Conservation (phyloP, 306 rosid genomes). For the Cucumis cinereus region DNA sequence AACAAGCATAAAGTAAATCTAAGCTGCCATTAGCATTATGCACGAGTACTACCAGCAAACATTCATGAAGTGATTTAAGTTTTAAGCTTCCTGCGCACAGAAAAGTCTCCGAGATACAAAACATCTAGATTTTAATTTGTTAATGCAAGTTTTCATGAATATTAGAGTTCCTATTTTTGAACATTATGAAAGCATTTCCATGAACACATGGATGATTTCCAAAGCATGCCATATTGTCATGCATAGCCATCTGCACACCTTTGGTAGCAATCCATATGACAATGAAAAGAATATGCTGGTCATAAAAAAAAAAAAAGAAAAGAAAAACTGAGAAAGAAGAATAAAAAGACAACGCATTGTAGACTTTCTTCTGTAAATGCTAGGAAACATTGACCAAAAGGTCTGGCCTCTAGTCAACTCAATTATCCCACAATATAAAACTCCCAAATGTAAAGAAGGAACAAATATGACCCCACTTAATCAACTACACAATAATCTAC, state of each 20-base stretch:
- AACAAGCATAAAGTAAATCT: background rate
- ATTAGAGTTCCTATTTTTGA: background rate
- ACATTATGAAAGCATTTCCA: background rate
- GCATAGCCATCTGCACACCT: background rate
- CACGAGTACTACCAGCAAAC: background rate
- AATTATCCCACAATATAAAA: background rate
- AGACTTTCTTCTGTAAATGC: no score
- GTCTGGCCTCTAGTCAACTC: background rate
- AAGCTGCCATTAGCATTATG: no score
- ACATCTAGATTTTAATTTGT: background rate
- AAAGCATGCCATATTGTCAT: background rate
- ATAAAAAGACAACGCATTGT: no score
- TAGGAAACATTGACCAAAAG: no score
- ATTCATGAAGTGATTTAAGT: background rate
- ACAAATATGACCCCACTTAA: background rate
- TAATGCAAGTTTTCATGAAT: background rate
- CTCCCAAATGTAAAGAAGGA: background rate
- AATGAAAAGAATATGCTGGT: no score
- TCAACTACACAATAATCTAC: background rate
- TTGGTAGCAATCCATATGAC: no score
- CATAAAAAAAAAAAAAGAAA: no score
- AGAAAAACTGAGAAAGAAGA: no score
- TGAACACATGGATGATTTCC: background rate
- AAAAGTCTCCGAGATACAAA: background rate
- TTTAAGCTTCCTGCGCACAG: background rate